phyloP scores from a whole-genome alignment of 192 early-diverging fungal genomes.

The Dissophora globulifera region DNA sequence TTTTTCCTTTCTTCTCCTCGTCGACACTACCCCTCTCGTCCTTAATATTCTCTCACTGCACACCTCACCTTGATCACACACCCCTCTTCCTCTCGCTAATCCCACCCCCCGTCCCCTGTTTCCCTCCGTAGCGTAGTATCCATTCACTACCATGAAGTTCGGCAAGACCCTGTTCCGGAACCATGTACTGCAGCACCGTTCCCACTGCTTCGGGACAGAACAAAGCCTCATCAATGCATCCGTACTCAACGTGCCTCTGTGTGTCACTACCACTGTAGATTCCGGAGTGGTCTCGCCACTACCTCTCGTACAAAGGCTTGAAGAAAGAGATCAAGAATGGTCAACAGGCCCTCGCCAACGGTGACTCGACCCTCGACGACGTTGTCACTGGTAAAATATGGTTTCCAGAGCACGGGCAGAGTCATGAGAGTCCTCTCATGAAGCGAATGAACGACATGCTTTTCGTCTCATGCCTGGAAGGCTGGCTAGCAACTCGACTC shows the following conservation, averaged over 20 bases:
- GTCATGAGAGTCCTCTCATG: not conserved
- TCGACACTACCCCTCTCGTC: not conserved
- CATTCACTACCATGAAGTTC: conserved; percentile 59
- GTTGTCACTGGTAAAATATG: conserved; percentile 43
- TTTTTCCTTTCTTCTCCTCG: not conserved
- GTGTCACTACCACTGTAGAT: conserved; percentile 31
- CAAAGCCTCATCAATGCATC: too few relatives aligned
- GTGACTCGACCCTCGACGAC: conserved; percentile 40
- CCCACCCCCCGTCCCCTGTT: not conserved
- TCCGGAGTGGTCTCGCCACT: conserved; percentile 66
- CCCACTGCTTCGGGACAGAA: too few relatives aligned
- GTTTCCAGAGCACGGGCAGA: not conserved
- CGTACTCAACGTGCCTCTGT: not conserved
- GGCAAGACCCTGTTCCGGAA: conserved; percentile 61
- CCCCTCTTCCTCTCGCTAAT: not conserved
- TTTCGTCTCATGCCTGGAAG: too few relatives aligned
- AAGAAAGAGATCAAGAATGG: conserved; percentile 80
- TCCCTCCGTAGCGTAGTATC: not conserved
- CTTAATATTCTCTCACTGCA: too few relatives aligned
- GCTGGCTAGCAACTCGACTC: not conserved
- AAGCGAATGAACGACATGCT: not conserved
- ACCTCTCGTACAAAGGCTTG: conserved; percentile 74
- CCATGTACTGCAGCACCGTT: conserved; percentile 57
- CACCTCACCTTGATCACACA: too few relatives aligned
- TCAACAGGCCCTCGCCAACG: conserved; percentile 23